Evolutionary conservation across 139 green algal species (phyloP).

Genomic region (Closterium sp.): DNA sequence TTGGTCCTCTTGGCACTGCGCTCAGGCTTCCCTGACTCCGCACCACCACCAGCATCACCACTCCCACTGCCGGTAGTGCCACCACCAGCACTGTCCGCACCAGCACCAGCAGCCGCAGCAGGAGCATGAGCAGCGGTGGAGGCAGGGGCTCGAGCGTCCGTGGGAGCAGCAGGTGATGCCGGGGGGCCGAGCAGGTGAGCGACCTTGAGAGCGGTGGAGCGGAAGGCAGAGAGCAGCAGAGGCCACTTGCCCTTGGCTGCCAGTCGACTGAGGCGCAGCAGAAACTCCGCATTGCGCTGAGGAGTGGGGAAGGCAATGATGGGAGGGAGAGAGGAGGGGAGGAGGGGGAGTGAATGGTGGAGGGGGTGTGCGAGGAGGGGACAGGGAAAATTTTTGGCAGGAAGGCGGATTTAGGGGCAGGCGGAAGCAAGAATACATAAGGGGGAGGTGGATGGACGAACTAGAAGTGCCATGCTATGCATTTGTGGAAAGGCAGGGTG

Average conservation of each 20-base stretch:
- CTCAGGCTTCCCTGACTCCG: background rate
- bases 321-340: background rate
- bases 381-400: too few species aligned
- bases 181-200: background rate
- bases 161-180: background rate
- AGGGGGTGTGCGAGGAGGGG: too few species aligned
- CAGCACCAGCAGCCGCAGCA: background rate
- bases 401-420: too few species aligned
- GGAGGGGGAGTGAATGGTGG: background rate
- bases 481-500: too few species aligned
- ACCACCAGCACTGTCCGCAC: background rate
- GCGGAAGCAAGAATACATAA: background rate
- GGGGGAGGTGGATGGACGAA: too few species aligned
- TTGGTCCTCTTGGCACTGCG: background rate
- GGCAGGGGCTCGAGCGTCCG: background rate
- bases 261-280: constrained; percentile 21
- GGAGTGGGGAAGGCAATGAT: background rate
- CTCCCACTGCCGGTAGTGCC: background rate
- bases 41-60: background rate
- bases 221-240: constrained; percentile 83
- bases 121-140: background rate
- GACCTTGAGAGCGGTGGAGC: constrained; percentile 51
- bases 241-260: constrained; percentile 80
- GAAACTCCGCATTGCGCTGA: constrained; percentile 52
- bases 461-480: too few species aligned